Evolutionary conservation across 331 rosid genomes (phyloP).

Genomic region (Prunus yedoensis): DNA sequence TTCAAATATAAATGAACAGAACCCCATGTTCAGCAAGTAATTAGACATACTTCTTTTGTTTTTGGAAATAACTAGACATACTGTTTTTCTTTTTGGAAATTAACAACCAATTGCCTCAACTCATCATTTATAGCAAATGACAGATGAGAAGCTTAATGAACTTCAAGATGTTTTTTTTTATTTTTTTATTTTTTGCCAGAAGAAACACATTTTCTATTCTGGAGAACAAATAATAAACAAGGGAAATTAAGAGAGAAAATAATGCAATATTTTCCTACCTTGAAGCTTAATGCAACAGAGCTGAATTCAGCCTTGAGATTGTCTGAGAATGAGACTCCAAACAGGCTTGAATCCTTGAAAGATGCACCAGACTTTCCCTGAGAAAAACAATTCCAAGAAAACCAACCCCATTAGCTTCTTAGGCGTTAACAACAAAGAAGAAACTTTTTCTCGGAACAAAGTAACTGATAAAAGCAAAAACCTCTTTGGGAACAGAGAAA

Average conservation of each 20-base stretch:
- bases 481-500: constrained; percentile 79
- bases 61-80: not conserved
- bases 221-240: not conserved
- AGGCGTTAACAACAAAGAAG: constrained; percentile 10
- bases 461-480: constrained; percentile 16
- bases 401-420: constrained; percentile 15
- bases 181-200: not conserved
- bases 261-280: no score
- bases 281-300: constrained; percentile 71
- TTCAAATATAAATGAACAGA: no score
- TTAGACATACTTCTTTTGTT: not conserved
- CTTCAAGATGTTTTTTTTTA: no score
- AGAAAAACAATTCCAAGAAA: constrained; percentile 17
- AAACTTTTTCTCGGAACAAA: not conserved
- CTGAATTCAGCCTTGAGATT: constrained; percentile 62
- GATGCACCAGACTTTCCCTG: constrained; percentile 68
- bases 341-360: constrained; percentile 68
- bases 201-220: not conserved
- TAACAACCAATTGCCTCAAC: no score
- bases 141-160: not conserved
- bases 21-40: not conserved
- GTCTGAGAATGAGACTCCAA: constrained; percentile 75
- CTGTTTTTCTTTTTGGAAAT: not conserved
- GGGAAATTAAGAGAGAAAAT: not conserved
- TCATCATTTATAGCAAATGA: no score